These are phyloP conservation scores for Parietichytrium sp. DNA, from an alignment of 108 stramenopile genomes.

Conservation along the genomic window DNA sequence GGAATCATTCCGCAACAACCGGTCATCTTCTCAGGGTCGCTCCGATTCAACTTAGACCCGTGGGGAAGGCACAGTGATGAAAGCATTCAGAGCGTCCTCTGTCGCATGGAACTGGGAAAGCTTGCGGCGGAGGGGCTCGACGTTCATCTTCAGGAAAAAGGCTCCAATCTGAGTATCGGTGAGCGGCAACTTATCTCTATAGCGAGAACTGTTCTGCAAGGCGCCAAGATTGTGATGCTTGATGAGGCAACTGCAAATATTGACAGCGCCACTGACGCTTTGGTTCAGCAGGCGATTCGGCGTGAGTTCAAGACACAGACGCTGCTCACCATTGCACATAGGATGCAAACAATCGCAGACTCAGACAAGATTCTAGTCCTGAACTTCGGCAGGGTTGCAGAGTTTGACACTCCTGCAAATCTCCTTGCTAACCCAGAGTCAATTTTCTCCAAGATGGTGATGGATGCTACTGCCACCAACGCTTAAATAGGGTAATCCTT, in stretches of 20 bases:
- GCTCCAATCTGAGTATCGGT: slow-evolving; percentile 57
- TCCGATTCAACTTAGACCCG: slow-evolving; percentile 91
- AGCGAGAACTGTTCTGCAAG: slow-evolving; percentile 57
- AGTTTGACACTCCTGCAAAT: slow-evolving; percentile 73
- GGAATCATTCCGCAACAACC: slow-evolving; percentile 91
- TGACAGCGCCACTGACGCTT: slow-evolving; percentile 61
- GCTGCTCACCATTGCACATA: slow-evolving; percentile 88
- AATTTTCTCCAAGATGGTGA: not conserved
- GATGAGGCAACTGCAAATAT: slow-evolving; percentile 61
- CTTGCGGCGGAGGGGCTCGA: slow-evolving; percentile 27
- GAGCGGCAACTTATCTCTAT: slow-evolving; percentile 62
- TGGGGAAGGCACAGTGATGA: slow-evolving; percentile 57
- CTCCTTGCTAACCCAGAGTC: slow-evolving; percentile 21
- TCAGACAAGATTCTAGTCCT: slow-evolving; percentile 85
- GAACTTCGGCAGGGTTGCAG: slow-evolving; percentile 76
- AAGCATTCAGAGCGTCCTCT: slow-evolving; percentile 59
- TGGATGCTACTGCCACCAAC: too few relatives aligned
- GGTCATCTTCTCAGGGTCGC: slow-evolving; percentile 81
- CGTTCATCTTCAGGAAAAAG: slow-evolving; percentile 44
- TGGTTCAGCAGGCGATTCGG: slow-evolving; percentile 69
- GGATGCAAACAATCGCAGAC: slow-evolving; percentile 85
- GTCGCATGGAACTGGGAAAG: slow-evolving; percentile 32
- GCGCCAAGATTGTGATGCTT: slow-evolving; percentile 53
- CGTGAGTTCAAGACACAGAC: slow-evolving; percentile 67
- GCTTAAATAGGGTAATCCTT: too few relatives aligned